Percentiles rank a stretch among this genome's conserved stretches.
phyloP scores from a whole-genome alignment of 2,329 filamentous ascomycete genomes.

The Penicillium vulpinum region DNA sequence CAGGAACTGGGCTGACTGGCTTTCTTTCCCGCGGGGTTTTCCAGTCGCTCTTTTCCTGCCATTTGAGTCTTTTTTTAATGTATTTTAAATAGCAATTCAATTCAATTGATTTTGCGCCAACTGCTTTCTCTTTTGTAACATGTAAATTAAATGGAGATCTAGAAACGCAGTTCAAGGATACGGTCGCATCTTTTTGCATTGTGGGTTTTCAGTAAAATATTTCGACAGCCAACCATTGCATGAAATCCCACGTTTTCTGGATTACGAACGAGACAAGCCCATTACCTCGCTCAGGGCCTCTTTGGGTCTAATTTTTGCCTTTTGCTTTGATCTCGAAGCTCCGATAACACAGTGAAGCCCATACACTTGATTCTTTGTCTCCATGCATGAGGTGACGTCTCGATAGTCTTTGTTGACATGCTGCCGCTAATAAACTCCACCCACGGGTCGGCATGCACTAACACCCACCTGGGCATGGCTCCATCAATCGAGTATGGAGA shows the following conservation, averaged over 20 bases:
- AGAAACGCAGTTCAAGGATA: not conserved
- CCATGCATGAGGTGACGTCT: slow-evolving; percentile 6
- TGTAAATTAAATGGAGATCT: not conserved
- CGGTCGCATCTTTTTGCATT: not conserved
- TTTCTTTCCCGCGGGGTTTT: slow-evolving; percentile 4
- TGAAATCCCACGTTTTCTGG: not conserved
- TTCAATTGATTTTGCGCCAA: not conserved
- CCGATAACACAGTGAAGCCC: not conserved
- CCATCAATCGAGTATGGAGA: not conserved
- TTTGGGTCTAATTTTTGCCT: no score
- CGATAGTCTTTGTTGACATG: slow-evolving; percentile 6
- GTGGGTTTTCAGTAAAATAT: not conserved
- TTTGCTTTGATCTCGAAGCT: not conserved
- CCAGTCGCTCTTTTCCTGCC: not conserved
- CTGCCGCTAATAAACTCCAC: not conserved
- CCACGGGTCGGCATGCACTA: slow-evolving; percentile 1
- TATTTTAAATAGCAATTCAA: slow-evolving; percentile 3
- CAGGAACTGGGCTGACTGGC: not conserved
- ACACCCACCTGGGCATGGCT: not conserved
- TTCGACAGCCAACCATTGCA: not conserved
- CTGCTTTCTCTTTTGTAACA: not conserved
- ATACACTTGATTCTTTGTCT: not conserved
- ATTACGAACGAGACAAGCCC: no score
- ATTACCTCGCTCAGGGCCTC: not conserved
- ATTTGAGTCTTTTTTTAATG: not conserved